Evolutionary conservation across 2,329 filamentous ascomycete species (phyloP), one percentile per base, ranked within the genome.

Genomic region (Lasiodiplodia sp.): DNA sequence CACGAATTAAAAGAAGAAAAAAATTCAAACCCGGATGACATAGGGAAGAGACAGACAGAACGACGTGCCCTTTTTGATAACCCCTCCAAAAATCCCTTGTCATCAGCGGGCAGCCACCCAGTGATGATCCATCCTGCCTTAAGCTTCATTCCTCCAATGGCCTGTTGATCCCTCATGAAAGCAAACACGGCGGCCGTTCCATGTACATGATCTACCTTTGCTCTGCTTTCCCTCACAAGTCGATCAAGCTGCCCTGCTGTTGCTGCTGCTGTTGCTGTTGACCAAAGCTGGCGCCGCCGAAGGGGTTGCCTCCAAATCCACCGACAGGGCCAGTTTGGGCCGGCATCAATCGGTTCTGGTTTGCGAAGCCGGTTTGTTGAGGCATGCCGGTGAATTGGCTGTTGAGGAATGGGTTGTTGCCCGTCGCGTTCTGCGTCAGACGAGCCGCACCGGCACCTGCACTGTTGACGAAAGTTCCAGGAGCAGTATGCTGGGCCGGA

Each of bases 391-490:
- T 97, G 75, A 91, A 96, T 78, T 96, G 93, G 70, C 89, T 89
- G 70, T 90, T 88, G 73, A 97, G 83, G 83, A 98, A 99, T 0
- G 96, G 96, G 77, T 98, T 98, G 83, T 88, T 96, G 38, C 91
- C 91, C 0, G 92, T 93, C 68, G 86, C 86, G 12, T 83, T 80
- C 4, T 85, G 84, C 71, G 94, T 92, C 53, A 97, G 81, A 69
- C 88, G 87, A 73, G 89, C 88, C 68, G 92, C 82, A n/a, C 93
- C 92, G 47, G 91, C 86, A 62, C 96, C 96, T 7, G 96, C 94
- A 70, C 93, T 97, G 82, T 99, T 99, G 82, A 99, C 91, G 78
- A 98, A 99, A 0, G 92, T 96, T 31, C 95, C 96, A 0, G 96
- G 96, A 1, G 96, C 94, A 0, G 96, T 99, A 80, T 99, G 96